Percentiles rank a stretch among this genome's conserved stretches.
These are phyloP conservation scores for Lactarius vividus DNA, from an alignment of 768 basidiomycete genomes.

Conservation along the genomic window DNA sequence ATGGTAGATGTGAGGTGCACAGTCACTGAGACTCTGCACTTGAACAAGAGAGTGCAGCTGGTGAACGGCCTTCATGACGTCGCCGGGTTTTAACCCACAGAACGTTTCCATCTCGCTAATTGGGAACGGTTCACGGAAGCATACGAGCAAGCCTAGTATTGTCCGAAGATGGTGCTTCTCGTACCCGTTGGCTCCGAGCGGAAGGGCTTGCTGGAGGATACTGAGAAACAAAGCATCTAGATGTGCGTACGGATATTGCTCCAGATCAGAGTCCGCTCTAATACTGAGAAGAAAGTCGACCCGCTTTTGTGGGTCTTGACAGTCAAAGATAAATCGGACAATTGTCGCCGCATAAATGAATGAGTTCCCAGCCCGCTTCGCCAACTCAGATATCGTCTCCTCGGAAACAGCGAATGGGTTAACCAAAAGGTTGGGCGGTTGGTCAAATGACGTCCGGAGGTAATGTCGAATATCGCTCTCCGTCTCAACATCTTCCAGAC, in stretches of 20 bases:
- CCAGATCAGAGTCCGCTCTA: background rate
- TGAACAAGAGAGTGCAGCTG: background rate
- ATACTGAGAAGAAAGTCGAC: background rate
- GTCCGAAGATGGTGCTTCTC: background rate
- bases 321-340: background rate
- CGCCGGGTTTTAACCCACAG: background rate
- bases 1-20: background rate
- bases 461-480: background rate
- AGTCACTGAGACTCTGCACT: no score
- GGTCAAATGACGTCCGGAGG: background rate
- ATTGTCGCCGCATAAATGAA: background rate
- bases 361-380: background rate
- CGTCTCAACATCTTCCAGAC: background rate
- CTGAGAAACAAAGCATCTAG: background rate
- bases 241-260: background rate
- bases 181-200: background rate
- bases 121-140: background rate
- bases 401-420: background rate
- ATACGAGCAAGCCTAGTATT: background rate
- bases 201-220: background rate
- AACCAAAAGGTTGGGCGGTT: background rate
- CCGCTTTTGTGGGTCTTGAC: background rate
- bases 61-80: background rate
- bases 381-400: background rate
- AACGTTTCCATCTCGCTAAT: accelerated